Evolutionary conservation across 2,329 filamentous ascomycete genomes (phyloP).

Genomic region (Cladosporium sp.): DNA sequence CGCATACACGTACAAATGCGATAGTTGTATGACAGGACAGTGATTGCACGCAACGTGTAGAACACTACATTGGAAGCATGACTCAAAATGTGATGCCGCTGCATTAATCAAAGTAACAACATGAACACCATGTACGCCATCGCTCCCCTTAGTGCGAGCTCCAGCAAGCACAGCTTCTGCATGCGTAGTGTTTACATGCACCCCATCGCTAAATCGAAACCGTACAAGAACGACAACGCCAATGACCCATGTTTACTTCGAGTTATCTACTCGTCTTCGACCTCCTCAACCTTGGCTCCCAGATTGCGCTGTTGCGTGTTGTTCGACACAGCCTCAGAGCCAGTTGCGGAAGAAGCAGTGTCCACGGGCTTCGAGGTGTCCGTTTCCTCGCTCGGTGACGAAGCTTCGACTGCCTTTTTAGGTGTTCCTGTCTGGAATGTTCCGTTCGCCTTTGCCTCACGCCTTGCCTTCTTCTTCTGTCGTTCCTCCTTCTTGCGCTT

Average conservation of each 20-base stretch:
- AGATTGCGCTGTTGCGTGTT: conserved; percentile 24
- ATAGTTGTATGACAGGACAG: too few relatives aligned
- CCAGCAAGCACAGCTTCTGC: background rate
- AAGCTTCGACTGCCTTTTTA: conserved; percentile 14
- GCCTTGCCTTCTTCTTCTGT: conserved; percentile 28
- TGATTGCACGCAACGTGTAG: too few relatives aligned
- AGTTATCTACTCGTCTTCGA: conserved; percentile 22
- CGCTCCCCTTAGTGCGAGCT: background rate
- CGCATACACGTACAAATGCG: too few relatives aligned
- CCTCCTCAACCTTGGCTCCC: conserved; percentile 28
- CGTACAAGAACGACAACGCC: background rate
- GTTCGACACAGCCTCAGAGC: conserved; percentile 16
- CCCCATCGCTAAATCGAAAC: background rate
- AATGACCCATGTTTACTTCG: background rate
- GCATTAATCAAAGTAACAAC: background rate
- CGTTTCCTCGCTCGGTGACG: conserved; percentile 8
- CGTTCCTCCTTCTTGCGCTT: conserved; percentile 35
- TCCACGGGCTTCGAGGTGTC: conserved; percentile 12
- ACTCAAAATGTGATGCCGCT: background rate
- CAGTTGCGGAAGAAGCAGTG: conserved; percentile 21
- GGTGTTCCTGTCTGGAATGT: conserved; percentile 14
- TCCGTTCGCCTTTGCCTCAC: conserved; percentile 27
- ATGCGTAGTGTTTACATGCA: background rate
- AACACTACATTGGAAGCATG: too few relatives aligned
- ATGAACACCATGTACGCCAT: background rate